These are phyloP conservation scores for Rosa lucieae DNA, from an alignment of 306 rosid genomes.

Conservation along the genomic window DNA sequence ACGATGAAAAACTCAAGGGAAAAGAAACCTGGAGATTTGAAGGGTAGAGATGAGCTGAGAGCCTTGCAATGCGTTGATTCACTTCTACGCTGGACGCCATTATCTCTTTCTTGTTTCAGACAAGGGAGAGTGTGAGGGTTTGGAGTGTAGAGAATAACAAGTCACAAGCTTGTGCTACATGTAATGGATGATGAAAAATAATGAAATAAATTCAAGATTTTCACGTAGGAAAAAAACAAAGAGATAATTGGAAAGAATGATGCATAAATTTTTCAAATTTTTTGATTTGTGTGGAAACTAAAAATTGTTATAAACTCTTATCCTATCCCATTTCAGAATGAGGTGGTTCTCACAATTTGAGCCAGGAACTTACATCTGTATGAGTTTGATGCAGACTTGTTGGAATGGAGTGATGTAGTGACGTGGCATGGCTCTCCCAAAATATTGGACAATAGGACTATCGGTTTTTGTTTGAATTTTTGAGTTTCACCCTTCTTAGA, in stretches of 20 bases:
- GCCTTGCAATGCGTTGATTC: conserved; percentile 61
- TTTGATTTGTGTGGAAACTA: conserved; percentile 50
- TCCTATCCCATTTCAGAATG: conserved; percentile 48
- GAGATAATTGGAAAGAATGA: conserved; percentile 31
- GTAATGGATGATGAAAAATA: conserved; percentile 29
- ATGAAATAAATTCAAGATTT: neutral
- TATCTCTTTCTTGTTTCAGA: conserved; percentile 1
- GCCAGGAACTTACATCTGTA: neutral
- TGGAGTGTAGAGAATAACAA: conserved; percentile 1
- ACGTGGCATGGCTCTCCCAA: neutral
- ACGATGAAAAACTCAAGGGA: neutral
- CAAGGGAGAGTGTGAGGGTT: neutral
- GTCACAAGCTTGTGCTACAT: neutral
- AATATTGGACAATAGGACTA: neutral
- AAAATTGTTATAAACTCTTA: conserved; percentile 41
- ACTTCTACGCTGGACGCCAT: conserved; percentile 50
- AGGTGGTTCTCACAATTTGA: conserved; percentile 47
- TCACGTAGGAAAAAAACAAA: conserved; percentile 14
- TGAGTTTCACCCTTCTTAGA: too few species aligned
- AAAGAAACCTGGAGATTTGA: conserved; percentile 52
- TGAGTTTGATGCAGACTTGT: neutral
- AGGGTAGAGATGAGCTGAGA: conserved; percentile 74
- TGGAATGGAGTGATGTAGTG: neutral
- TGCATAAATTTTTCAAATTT: conserved; percentile 23
- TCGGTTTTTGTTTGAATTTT: too few species aligned